phyloP scores from a whole-genome alignment of 2,329 filamentous ascomycete species.

The Ceratocystis eucalypticola region DNA sequence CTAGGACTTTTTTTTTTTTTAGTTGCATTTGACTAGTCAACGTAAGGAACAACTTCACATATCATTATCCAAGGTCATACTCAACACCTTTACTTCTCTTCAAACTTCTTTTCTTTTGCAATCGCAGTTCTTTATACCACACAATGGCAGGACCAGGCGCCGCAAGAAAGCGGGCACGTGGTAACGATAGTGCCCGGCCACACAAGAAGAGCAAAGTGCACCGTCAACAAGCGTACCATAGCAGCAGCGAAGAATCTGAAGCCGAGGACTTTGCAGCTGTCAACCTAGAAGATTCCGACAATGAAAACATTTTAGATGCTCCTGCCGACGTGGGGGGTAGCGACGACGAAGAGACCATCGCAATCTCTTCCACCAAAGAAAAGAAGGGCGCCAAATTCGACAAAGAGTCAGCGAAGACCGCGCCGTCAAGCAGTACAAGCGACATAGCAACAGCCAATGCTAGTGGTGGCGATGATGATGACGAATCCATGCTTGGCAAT shows the following conservation, averaged over 20 bases:
- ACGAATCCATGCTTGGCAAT: constrained; percentile 24
- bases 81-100: neutral
- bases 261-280: constrained; percentile 35
- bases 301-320: constrained; percentile 43
- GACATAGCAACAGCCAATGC: constrained; percentile 21
- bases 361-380: constrained; percentile 23
- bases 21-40: neutral
- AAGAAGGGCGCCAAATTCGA: constrained; percentile 19
- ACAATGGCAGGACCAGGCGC: constrained; percentile 16
- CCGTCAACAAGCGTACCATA: constrained; percentile 37
- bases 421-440: constrained; percentile 22
- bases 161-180: constrained; percentile 26
- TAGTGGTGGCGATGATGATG: constrained; percentile 20
- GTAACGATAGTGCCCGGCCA: constrained; percentile 29
- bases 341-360: constrained; percentile 27
- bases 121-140: neutral
- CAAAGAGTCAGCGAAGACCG: constrained; percentile 21
- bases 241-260: constrained; percentile 36
- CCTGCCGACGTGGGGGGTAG: constrained; percentile 34
- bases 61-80: neutral
- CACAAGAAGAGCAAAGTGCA: constrained; percentile 33
- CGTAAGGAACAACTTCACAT: neutral
- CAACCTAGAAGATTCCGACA: constrained; percentile 44
- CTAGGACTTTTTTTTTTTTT: constrained; percentile 14
- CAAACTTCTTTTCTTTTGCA: neutral